These are phyloP conservation scores for Pythium dissotocum DNA, from an alignment of 352 stramenopile species.

Conservation along the genomic window DNA sequence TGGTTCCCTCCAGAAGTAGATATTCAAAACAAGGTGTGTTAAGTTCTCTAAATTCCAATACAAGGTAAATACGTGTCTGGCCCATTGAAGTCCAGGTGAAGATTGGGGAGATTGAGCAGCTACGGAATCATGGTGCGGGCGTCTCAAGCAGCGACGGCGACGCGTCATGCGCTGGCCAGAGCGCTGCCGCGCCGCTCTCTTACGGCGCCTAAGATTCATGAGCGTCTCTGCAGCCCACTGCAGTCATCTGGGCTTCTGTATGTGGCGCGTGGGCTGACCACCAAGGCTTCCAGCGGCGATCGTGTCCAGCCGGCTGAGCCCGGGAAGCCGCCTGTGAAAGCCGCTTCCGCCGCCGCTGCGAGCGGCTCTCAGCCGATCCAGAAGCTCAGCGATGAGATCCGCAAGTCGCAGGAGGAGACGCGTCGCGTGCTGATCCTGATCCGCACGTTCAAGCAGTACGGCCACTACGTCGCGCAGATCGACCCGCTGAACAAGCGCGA, in stretches of 20 bases:
- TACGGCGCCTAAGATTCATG: background rate
- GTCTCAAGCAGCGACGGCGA: background rate
- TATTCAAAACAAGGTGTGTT: background rate
- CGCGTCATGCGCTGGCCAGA: background rate
- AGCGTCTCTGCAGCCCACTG: background rate
- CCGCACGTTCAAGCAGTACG: constrained; percentile 89
- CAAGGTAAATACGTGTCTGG: background rate
- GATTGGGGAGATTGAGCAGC: background rate
- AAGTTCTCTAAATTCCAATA: background rate
- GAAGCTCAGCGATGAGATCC: constrained; percentile 74
- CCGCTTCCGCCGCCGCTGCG: background rate
- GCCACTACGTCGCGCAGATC: constrained; percentile 87
- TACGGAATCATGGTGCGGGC: background rate
- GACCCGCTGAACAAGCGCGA: constrained; percentile 85
- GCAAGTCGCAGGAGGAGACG: constrained; percentile 85
- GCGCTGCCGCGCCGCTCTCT: background rate
- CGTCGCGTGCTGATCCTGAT: constrained; percentile 81
- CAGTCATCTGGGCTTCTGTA: background rate
- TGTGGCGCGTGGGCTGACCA: background rate
- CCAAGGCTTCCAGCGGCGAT: background rate
- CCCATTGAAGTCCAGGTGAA: background rate
- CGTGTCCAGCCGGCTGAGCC: background rate
- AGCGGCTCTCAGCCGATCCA: constrained; percentile 34
- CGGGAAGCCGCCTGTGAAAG: background rate
- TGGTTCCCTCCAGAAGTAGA: background rate